Evolutionary conservation across 257 asterid genomes (phyloP).

Genomic region (Solanum bulbocastanum): DNA sequence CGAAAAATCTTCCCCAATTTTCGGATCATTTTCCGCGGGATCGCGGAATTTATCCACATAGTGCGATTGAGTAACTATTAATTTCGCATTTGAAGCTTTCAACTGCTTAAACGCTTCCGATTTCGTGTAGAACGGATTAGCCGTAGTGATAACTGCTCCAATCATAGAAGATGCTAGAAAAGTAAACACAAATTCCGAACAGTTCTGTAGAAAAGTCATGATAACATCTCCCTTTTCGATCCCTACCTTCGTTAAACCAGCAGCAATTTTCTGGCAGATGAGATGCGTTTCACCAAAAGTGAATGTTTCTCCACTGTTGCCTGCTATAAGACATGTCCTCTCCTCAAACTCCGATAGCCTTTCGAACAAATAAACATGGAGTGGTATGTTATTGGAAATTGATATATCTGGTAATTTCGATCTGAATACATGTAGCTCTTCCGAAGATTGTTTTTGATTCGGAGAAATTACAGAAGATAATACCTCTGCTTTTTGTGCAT

Average conservation of each 20-base stretch:
- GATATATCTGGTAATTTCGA: constrained; percentile 55
- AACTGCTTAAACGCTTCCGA: constrained; percentile 66
- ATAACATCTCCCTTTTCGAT: constrained; percentile 49
- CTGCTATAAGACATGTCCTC: constrained; percentile 42
- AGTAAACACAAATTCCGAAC: constrained; percentile 64
- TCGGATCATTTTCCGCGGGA: constrained; percentile 16
- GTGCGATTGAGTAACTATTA: constrained; percentile 54
- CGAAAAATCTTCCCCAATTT: constrained; percentile 32
- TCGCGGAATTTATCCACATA: constrained; percentile 66
- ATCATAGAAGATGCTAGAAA: constrained; percentile 71
- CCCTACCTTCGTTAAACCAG: constrained; percentile 46
- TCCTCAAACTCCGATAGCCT: constrained; percentile 18
- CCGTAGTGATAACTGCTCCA: constrained; percentile 58
- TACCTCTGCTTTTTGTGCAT: constrained; percentile 17
- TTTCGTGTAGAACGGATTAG: constrained; percentile 54
- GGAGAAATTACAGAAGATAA: neutral
- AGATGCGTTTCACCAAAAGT: constrained; percentile 49
- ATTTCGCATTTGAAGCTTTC: constrained; percentile 32
- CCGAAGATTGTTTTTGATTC: neutral
- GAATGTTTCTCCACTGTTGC: constrained; percentile 31
- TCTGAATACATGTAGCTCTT: constrained; percentile 32
- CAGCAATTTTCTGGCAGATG: constrained; percentile 45
- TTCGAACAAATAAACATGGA: constrained; percentile 62
- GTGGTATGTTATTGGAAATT: constrained; percentile 46
- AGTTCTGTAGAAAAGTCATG: constrained; percentile 63